These are phyloP conservation scores for Aspergillus eucalypticola DNA, from an alignment of 2,329 filamentous ascomycete genomes.

Conservation along the genomic window DNA sequence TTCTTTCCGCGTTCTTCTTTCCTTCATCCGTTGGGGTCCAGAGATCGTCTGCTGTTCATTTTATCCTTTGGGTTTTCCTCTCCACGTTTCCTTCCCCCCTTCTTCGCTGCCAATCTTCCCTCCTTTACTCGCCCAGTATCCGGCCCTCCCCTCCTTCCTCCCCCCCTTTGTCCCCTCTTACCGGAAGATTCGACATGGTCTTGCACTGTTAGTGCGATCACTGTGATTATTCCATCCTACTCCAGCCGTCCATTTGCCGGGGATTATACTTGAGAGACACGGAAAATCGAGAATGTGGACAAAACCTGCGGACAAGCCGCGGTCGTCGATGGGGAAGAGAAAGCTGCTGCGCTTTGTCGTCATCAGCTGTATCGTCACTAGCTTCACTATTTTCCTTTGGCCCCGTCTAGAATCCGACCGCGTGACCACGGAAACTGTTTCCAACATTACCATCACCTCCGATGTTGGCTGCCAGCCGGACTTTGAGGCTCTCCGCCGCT, in stretches of 20 bases:
- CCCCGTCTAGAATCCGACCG: constrained; percentile 22
- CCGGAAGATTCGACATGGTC: constrained; percentile 19
- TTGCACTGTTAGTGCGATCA: constrained; percentile 19
- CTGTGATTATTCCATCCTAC: constrained; percentile 8
- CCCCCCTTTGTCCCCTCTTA: not conserved
- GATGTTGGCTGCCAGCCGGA: constrained; percentile 32
- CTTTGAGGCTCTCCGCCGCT: constrained; percentile 23
- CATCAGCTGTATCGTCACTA: constrained; percentile 25
- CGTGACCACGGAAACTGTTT: constrained; percentile 16
- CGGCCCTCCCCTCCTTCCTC: not conserved
- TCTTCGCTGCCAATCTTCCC: constrained; percentile 8
- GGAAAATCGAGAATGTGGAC: constrained; percentile 24
- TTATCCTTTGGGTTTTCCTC: not conserved
- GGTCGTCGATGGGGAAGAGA: constrained; percentile 32
- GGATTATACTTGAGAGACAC: not conserved
- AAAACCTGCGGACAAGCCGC: constrained; percentile 26
- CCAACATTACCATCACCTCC: constrained; percentile 34
- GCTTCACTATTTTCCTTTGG: constrained; percentile 31
- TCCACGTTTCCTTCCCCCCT: constrained; percentile 15
- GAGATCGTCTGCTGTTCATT: constrained; percentile 7
- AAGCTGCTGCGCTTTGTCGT: constrained; percentile 33
- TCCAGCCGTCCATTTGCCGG: not conserved
- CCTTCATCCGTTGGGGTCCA: constrained; percentile 9
- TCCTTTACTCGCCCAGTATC: not conserved
- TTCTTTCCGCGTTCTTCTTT: constrained; percentile 1